Conservation (phyloP, 1,284 basidiomycete species). For the Ganoderma sinense region DNA sequence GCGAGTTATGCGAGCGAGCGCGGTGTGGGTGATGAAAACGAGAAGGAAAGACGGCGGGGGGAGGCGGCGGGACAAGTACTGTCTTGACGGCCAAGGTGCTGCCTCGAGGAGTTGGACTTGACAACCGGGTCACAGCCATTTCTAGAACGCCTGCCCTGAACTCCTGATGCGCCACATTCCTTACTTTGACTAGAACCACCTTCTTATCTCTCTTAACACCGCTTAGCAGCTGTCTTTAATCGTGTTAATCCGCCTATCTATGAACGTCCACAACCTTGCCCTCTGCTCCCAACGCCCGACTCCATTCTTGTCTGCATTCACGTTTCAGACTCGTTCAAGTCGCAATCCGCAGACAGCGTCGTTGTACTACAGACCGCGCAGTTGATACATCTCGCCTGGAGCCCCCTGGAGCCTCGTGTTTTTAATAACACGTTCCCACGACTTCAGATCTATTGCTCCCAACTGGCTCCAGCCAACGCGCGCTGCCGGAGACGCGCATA, state of each 20-base stretch:
- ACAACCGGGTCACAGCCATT: conserved; percentile 39
- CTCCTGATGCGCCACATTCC: conserved; percentile 24
- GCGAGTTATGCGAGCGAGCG: conserved; percentile 13
- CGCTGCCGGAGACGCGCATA: not conserved
- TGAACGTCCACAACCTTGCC: not conserved
- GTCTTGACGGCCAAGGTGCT: conserved; percentile 30
- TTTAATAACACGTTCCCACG: not conserved
- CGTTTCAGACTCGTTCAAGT: not conserved
- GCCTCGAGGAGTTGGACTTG: conserved; percentile 37
- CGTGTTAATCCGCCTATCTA: not conserved
- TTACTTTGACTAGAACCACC: not conserved
- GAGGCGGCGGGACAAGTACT: conserved; percentile 22
- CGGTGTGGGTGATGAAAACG: conserved; percentile 26
- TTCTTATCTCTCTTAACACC: conserved; percentile 10
- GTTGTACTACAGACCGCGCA: not conserved
- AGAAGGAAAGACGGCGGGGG: conserved; percentile 25
- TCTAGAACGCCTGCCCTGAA: conserved; percentile 39
- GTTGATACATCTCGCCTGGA: not conserved
- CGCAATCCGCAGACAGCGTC: not conserved
- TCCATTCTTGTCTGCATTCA: not conserved
- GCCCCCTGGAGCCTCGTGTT: not conserved
- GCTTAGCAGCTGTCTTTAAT: not conserved
- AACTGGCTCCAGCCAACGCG: too few species aligned
- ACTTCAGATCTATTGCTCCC: not conserved
- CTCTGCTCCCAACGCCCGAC: not conserved